phyloP scores from a whole-genome alignment of 2,329 filamentous ascomycete genomes.

The Grosmannia huntii region DNA sequence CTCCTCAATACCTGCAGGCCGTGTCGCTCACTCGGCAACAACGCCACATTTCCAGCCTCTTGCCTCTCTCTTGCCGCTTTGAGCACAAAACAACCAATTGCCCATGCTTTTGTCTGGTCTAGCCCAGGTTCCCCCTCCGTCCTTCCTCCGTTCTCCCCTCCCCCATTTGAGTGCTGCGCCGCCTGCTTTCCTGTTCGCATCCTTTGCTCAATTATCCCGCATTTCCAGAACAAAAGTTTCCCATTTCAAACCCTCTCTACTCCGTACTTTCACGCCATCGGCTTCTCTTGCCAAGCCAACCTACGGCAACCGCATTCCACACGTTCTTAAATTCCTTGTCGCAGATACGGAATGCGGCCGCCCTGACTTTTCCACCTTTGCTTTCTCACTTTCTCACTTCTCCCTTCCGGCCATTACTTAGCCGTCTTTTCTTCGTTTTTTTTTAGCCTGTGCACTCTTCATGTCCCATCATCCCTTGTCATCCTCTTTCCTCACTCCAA shows the following conservation, averaged over 20 bases:
- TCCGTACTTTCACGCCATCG: not conserved
- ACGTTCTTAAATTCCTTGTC: not conserved
- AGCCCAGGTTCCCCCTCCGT: not conserved
- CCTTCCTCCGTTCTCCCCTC: not conserved
- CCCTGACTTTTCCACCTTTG: not conserved
- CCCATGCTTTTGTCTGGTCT: not conserved
- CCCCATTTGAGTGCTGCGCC: not conserved
- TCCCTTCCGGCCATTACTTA: not conserved
- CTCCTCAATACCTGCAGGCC: not conserved
- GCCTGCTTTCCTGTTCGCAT: not conserved
- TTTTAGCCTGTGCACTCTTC: not conserved
- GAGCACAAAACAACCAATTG: not conserved
- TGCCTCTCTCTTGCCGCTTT: not conserved
- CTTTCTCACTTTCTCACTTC: not conserved
- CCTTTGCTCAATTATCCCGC: not conserved
- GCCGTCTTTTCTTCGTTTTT: not conserved
- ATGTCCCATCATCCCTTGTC: not conserved
- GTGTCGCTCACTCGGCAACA: not conserved
- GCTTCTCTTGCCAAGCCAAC: not conserved
- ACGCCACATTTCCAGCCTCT: not conserved
- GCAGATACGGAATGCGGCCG: not conserved
- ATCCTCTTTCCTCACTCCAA: not conserved
- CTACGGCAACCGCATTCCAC: constrained; percentile 1
- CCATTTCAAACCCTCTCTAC: not conserved
- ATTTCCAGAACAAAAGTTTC: not conserved